Base-by-base conservation (phyloP, 176 grass and related monocot species). In the Cenchrus fungigraminus region DNA sequence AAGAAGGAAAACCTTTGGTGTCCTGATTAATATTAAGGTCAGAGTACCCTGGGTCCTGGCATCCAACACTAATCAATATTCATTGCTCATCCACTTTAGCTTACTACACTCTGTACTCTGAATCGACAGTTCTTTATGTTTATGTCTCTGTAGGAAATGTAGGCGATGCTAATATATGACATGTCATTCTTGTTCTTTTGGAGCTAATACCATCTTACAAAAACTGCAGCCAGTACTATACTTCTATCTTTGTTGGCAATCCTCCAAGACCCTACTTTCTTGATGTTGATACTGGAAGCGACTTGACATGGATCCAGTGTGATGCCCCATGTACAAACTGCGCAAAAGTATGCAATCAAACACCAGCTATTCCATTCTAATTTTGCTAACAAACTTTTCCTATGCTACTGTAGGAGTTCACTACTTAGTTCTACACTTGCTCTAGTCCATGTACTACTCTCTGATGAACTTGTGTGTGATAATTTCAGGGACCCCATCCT, bases 291-390 rank as follows among this genome's bases (percentile, higher is more conserved):
- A 99, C 93, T 82, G 93, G 93, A 80, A 99, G 97, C 11, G 97
- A 94, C 77, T 87, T 99, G 84, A 96, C 91, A 25, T 99, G 97
- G 97, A 92, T 99, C 74, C 97, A 99, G 76, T 99, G 97, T 86
- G 97, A 99, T 65, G 94, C 97, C 59, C 97, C 97, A 52, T 99
- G 97, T 73, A 60, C 91, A 83, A 99, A 91, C 81, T 99, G 97
- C 76, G 97, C 97, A 50, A 74, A 96, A 87, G 97, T 98, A 95
- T 86, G 89, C 56, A 65, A 64, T 65, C 59, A 85, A 77, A 87
- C 67, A 82, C 66, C 44, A 52, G 32, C 43, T 68, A 65, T 51
- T 86, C 65, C 52, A 29, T 91, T 85, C 62, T 43, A 54, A 64
- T 54, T 81, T 28, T 28, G 79, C 50, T 50, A 61, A 5, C 45